These are phyloP conservation scores for Tremella yokohamensis DNA, from an alignment of 768 basidiomycete species.

Conservation along the genomic window DNA sequence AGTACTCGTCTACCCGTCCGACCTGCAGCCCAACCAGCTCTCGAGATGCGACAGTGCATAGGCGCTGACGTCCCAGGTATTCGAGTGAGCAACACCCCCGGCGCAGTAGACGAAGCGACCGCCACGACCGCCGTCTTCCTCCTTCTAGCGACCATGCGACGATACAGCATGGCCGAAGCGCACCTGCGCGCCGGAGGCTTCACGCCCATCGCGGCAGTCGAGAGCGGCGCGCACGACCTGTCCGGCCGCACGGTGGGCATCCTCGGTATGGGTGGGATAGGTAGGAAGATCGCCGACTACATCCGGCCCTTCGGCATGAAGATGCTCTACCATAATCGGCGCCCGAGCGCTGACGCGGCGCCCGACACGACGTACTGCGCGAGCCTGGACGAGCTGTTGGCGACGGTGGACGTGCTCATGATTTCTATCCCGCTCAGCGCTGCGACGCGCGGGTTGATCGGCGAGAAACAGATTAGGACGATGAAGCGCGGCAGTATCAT, in stretches of 20 bases:
- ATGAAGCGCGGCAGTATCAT: slow-evolving; percentile 73
- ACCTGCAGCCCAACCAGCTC: slow-evolving; percentile 52
- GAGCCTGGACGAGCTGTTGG: slow-evolving; percentile 61
- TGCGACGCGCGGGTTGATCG: slow-evolving; percentile 69
- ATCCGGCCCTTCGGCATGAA: slow-evolving; percentile 77
- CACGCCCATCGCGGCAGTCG: neutral
- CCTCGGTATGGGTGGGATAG: slow-evolving; percentile 54
- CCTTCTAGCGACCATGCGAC: slow-evolving; percentile 70
- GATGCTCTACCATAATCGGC: slow-evolving; percentile 65
- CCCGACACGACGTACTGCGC: slow-evolving; percentile 69
- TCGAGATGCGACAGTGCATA: too few species aligned
- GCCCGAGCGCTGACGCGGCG: slow-evolving; percentile 57
- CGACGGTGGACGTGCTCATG: slow-evolving; percentile 72
- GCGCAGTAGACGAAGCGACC: slow-evolving; percentile 82
- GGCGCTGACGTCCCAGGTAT: neutral
- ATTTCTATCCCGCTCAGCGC: slow-evolving; percentile 75
- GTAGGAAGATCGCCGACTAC: slow-evolving; percentile 13
- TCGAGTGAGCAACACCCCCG: slow-evolving; percentile 75
- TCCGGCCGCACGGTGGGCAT: slow-evolving; percentile 50
- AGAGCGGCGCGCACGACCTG: slow-evolving; percentile 44
- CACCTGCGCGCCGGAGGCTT: slow-evolving; percentile 13
- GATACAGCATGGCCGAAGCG: slow-evolving; percentile 37
- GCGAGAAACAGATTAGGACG: slow-evolving; percentile 67
- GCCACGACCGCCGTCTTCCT: slow-evolving; percentile 70
- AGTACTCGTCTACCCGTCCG: neutral